A percentile compares a stretch with the other conserved stretches of the same genome.
Evolutionary conservation across 768 basidiomycete genomes (phyloP).

Genomic region (Collybia sordida): DNA sequence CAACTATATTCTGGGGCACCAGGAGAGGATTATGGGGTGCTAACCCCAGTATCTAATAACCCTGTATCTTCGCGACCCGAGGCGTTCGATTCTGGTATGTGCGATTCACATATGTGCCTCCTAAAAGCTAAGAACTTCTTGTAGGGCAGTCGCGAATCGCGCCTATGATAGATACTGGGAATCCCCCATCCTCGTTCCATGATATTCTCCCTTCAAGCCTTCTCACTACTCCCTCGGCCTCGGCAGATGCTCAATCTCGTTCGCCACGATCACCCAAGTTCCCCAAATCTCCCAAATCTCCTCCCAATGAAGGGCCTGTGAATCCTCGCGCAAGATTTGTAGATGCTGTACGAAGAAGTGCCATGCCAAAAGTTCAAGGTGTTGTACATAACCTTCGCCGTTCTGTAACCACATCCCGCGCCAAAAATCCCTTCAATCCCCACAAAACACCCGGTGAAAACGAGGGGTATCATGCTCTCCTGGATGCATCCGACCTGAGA

Average conservation of each 20-base stretch:
- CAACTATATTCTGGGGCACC: slow-evolving; percentile 43
- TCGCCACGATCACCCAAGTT: slow-evolving; percentile 6
- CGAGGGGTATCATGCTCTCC: slow-evolving; percentile 8
- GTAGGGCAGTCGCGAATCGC: neutral
- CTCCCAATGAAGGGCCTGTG: neutral
- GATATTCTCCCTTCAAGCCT: slow-evolving; percentile 45
- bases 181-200: slow-evolving; percentile 35
- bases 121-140: too few species aligned
- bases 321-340: slow-evolving; percentile 19
- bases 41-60: slow-evolving; percentile 33
- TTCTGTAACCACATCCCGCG: slow-evolving; percentile 36
- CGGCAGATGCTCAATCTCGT: slow-evolving; percentile 11
- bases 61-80: slow-evolving; percentile 19
- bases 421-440: slow-evolving; percentile 18
- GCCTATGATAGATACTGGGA: slow-evolving; percentile 2
- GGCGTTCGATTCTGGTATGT: slow-evolving; percentile 25
- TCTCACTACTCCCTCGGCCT: slow-evolving; percentile 40
- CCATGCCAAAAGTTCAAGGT: slow-evolving; percentile 39
- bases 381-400: slow-evolving; percentile 34
- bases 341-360: slow-evolving; percentile 28
- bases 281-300: too few species aligned
- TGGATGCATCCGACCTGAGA: slow-evolving; percentile 4
- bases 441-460: neutral
- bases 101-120: neutral
- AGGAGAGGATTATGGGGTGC: slow-evolving; percentile 41